These are phyloP conservation scores for Dactylellina cionopaga DNA, from an alignment of 2,329 filamentous ascomycete species.

Conservation along the genomic window DNA sequence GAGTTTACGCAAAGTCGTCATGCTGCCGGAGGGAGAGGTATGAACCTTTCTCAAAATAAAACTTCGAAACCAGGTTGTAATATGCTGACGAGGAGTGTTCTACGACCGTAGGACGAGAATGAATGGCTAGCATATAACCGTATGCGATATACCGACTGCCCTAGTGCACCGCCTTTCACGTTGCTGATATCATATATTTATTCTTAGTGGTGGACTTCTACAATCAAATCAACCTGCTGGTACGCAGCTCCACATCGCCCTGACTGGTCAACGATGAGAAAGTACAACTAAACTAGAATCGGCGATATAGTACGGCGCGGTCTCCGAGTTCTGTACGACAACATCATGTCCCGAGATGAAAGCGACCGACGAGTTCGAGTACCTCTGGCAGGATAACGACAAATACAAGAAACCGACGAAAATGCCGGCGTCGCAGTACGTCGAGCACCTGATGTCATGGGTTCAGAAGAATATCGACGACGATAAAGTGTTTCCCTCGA, in stretches of 20 bases:
- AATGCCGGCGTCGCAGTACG: slow-evolving; percentile 96
- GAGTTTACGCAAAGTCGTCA: slow-evolving; percentile 93
- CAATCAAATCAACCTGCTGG: slow-evolving; percentile 97
- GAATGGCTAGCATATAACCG: slow-evolving; percentile 99
- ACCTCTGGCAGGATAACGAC: slow-evolving; percentile 97
- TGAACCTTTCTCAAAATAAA: background rate
- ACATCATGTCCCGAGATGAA: slow-evolving; percentile 99
- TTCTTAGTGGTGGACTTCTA: slow-evolving; percentile 95
- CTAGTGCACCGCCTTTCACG: background rate
- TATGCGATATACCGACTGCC: slow-evolving; percentile 62
- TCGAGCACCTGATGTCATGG: slow-evolving; percentile 97
- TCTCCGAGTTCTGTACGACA: slow-evolving; percentile 98
- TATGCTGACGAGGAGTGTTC: slow-evolving; percentile 2
- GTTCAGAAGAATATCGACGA: slow-evolving; percentile 96
- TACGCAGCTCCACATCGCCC: slow-evolving; percentile 11
- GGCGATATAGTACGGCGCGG: slow-evolving; percentile 77
- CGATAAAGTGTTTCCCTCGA: slow-evolving; percentile 91
- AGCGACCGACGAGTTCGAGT: slow-evolving; percentile 99
- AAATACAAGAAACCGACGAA: slow-evolving; percentile 96
- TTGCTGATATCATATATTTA: background rate
- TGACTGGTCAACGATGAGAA: too few relatives aligned
- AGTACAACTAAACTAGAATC: background rate
- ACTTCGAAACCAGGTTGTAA: background rate
- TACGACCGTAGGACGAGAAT: slow-evolving; percentile 82
- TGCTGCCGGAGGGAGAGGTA: slow-evolving; percentile 87